Evolutionary conservation across 495 filamentous ascomycete genomes (phyloP), one percentile per base, ranked within the genome.

Genomic region (Neurospora intermedia): DNA sequence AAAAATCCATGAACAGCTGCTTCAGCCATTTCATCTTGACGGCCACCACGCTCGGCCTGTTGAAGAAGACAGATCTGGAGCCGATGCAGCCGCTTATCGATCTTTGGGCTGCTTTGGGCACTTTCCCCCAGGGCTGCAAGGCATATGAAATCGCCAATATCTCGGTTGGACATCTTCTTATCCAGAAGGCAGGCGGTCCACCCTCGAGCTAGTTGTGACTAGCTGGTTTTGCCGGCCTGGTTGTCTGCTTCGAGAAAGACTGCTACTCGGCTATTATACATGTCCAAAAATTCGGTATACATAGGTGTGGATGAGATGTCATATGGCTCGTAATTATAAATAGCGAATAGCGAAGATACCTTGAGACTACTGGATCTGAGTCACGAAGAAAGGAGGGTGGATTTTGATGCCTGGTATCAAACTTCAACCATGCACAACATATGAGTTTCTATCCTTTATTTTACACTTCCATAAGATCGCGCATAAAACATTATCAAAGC

Each of bases 1-100:
- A 93, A 76, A 92, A 93, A 83, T 89, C 93, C 75, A 88, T 97
- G 73, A 98, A 98, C 87, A 96, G 93, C 81, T 96, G 93, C 83
- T 98, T 97, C 81, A 92, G 94, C 72, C 94, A 97, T 84, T 98
- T 97, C 74, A 87, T 96, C 76, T 90, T 94, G 31, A 94, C 96
- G 9, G 93, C 92, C 69, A 94, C 93, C 73, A 90, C 94, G 69
- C 92, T 94, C 78, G 89, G 90, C 74, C 90, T 97, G 79, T 86
- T 97, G 66, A 89, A 89, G 70, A 92, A 94, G 72, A 90, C 92
- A 79, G 94, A 97, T 78, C 87, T 94, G 78, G 93, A 97, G 87
- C 94, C 94, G 20, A 96, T 97, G 94, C 93, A 94, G 84, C 92
- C 92, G 13, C 81, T 97, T 78, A 92, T 97, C 74, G 94, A 97